These are phyloP conservation scores for Euphrasia arctica DNA, from an alignment of 305 asterid genomes.

Conservation along the genomic window DNA sequence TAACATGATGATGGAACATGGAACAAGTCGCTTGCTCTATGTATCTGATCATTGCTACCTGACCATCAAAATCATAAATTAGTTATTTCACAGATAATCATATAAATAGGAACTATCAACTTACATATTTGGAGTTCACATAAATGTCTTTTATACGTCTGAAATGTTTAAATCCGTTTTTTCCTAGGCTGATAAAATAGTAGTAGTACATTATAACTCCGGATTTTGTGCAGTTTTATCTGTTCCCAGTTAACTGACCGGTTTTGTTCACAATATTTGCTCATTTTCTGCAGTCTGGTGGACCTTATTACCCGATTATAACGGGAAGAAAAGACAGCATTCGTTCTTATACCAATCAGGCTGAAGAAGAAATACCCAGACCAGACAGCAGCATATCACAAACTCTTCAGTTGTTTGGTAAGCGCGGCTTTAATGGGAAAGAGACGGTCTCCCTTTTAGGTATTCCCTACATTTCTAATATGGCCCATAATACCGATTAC, in stretches of 20 bases:
- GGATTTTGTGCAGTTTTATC: background rate
- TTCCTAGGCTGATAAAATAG: background rate
- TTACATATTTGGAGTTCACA: background rate
- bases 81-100: background rate
- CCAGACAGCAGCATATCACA: constrained; percentile 31
- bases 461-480: background rate
- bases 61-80: background rate
- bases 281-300: constrained; percentile 31
- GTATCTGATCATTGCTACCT: background rate
- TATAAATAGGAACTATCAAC: constrained; percentile 1
- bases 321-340: constrained; percentile 35
- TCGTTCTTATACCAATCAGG: constrained; percentile 25
- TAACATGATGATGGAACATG: constrained; percentile 9
- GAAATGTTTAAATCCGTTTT: background rate
- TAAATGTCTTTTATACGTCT: background rate
- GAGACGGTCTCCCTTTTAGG: constrained; percentile 37
- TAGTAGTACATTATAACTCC: background rate
- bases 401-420: constrained; percentile 30
- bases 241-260: background rate
- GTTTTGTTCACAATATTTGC: background rate
- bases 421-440: constrained; percentile 34
- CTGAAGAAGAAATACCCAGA: constrained; percentile 31
- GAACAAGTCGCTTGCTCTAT: constrained; percentile 4
- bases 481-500: background rate
- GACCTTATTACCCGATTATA: constrained; percentile 31